Evolutionary conservation across 1,139 yeast species (phyloP).

Genomic region (Geotrichum carabidarum): DNA sequence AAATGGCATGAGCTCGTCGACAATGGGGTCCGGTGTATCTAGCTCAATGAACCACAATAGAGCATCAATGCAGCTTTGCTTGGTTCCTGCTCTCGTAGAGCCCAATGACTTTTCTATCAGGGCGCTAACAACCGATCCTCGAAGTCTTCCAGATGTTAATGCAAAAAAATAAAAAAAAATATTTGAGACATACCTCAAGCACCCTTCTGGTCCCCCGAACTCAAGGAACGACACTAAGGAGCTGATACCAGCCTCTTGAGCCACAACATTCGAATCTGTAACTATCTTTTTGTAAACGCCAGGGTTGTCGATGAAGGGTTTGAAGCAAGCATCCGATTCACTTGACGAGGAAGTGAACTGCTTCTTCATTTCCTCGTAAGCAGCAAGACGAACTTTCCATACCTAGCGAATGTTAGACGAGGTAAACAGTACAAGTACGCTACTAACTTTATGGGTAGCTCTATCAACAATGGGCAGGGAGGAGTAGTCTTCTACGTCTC

Average conservation of each 20-base stretch:
- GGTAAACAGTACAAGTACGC: neutral
- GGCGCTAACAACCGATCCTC: slow-evolving; percentile 49
- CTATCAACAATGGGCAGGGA: slow-evolving; percentile 62
- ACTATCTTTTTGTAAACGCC: slow-evolving; percentile 54
- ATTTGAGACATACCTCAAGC: slow-evolving; percentile 21
- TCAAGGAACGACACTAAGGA: slow-evolving; percentile 55
- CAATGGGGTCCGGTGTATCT: slow-evolving; percentile 58
- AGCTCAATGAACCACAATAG: slow-evolving; percentile 60
- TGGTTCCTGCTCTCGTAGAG: slow-evolving; percentile 73
- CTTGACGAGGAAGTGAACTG: slow-evolving; percentile 52
- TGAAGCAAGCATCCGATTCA: slow-evolving; percentile 53
- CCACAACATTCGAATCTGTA: slow-evolving; percentile 80
- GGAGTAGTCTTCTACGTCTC: slow-evolving; percentile 52
- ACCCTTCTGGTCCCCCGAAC: slow-evolving; percentile 50
- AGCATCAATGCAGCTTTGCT: slow-evolving; percentile 58
- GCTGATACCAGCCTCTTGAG: slow-evolving; percentile 76
- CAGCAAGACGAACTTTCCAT: slow-evolving; percentile 88
- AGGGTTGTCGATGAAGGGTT: slow-evolving; percentile 46
- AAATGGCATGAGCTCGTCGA: slow-evolving; percentile 64
- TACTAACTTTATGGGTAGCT: slow-evolving; percentile 53
- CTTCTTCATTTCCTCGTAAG: slow-evolving; percentile 63
- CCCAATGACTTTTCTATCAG: slow-evolving; percentile 76
- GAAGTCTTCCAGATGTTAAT: slow-evolving; percentile 26
- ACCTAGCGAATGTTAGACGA: slow-evolving; percentile 30
- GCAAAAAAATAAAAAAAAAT: neutral